Conservation (phyloP, 768 basidiomycete genomes). For the Sporobolomyces phaffii region DNA sequence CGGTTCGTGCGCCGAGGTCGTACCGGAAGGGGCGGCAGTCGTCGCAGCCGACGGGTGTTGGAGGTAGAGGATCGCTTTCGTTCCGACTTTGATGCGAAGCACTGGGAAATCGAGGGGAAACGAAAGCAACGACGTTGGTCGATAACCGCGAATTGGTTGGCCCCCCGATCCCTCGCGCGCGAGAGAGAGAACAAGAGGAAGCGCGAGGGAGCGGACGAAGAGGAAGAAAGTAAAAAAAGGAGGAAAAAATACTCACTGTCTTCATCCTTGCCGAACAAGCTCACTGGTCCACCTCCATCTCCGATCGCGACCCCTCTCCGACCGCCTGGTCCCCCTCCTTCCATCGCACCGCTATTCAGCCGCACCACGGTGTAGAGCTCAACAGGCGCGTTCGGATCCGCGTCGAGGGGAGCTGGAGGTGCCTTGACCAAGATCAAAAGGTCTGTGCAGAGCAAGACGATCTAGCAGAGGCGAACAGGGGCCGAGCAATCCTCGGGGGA, state of each 20-base stretch:
- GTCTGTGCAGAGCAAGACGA: conserved; percentile 86
- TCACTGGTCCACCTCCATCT: conserved; percentile 4
- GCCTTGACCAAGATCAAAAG: conserved; percentile 85
- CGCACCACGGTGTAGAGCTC: conserved; percentile 95
- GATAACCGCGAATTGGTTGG: too few species aligned
- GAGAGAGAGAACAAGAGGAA: neutral
- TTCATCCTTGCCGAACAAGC: conserved; percentile 13
- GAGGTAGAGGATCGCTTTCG: conserved; percentile 28
- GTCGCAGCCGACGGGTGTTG: neutral
- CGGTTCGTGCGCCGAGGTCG: too few species aligned
- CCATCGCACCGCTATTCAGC: conserved; percentile 79
- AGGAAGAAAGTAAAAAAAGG: too few species aligned
- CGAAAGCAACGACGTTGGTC: neutral
- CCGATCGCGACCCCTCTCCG: neutral
- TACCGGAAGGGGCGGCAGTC: neutral
- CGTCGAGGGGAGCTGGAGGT: conserved; percentile 61
- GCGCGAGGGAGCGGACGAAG: too few species aligned
- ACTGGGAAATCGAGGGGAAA: conserved; percentile 1
- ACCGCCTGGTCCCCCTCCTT: neutral
- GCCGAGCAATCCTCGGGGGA: too few species aligned
- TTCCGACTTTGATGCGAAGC: conserved; percentile 23
- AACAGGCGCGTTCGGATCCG: conserved; percentile 65
- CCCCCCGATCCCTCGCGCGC: neutral
- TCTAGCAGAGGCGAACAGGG: conserved; percentile 46
- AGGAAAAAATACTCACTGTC: too few species aligned